phyloP scores from a whole-genome alignment of 2,329 filamentous ascomycete species.

The Diaporthe humulicola region DNA sequence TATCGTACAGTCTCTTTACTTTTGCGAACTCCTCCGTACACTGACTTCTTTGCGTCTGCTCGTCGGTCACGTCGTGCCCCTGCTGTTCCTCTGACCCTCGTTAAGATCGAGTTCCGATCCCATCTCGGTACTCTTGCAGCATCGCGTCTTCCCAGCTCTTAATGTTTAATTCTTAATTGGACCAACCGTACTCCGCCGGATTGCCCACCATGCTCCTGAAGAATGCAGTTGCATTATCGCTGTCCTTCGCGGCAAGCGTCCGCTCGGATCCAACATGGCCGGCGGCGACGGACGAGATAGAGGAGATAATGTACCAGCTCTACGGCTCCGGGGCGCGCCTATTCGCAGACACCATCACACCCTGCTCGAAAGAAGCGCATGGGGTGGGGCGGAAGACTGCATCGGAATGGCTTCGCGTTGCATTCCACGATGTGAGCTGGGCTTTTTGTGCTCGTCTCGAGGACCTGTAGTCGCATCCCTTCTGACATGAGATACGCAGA shows the following conservation, averaged over 20 bases:
- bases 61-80: not conserved
- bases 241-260: conserved; percentile 52
- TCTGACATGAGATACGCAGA: conserved; percentile 44
- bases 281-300: conserved; percentile 69
- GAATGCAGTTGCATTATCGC: conserved; percentile 5
- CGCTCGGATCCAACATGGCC: conserved; percentile 72
- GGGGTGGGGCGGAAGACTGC: conserved; percentile 69
- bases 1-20: not conserved
- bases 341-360: conserved; percentile 69
- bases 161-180: conserved; percentile 20
- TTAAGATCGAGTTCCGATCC: not conserved
- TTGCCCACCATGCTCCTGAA: conserved; percentile 3
- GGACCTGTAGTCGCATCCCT: not conserved
- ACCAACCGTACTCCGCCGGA: not conserved
- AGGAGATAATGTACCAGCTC: conserved; percentile 74
- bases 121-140: not conserved
- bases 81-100: not conserved
- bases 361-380: conserved; percentile 66
- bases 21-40: not conserved
- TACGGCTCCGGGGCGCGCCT: conserved; percentile 66
- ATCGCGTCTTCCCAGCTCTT: not conserved
- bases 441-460: not conserved
- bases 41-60: not conserved
- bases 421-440: conserved; percentile 65
- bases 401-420: conserved; percentile 72